Evolutionary conservation across 345 rosid genomes (phyloP).

Genomic region (Salix arbutifolia): DNA sequence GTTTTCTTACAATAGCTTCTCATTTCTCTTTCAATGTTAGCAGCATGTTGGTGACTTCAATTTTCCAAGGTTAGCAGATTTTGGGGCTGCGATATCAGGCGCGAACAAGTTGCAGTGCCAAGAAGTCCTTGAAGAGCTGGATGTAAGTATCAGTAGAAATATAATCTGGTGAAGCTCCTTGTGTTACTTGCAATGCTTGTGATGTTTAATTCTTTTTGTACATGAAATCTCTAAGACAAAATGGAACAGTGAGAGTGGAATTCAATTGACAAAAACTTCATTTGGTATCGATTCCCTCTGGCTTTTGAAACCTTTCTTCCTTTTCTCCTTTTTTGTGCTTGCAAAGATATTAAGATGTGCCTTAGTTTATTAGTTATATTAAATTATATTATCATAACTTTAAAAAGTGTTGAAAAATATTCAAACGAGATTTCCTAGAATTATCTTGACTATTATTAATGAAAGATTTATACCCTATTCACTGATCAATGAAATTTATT

Average conservation of each 20-base stretch:
- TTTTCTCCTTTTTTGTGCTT: neutral
- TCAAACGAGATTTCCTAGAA: neutral
- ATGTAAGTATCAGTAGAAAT: constrained; percentile 53
- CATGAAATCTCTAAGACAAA: neutral
- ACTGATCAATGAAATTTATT: too few species aligned
- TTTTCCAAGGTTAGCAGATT: constrained; percentile 87
- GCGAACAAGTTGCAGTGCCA: constrained; percentile 82
- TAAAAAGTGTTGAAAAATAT: neutral
- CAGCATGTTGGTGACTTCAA: constrained; percentile 97
- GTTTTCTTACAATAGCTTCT: neutral
- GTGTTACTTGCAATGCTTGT: neutral
- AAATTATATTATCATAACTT: neutral
- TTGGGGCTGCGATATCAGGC: constrained; percentile 98
- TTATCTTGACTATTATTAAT: neutral
- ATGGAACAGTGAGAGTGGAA: neutral
- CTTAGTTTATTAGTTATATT: neutral
- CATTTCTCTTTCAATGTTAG: constrained; percentile 19
- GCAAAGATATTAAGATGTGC: too few species aligned
- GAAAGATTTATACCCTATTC: neutral
- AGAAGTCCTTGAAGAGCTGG: constrained; percentile 94
- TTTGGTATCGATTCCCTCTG: neutral
- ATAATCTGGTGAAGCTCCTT: constrained; percentile 2
- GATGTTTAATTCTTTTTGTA: neutral
- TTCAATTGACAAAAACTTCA: neutral
- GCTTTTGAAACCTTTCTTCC: neutral